These are phyloP conservation scores for Venturia oleaginea DNA, from an alignment of 2,329 filamentous ascomycete species.

Conservation along the genomic window DNA sequence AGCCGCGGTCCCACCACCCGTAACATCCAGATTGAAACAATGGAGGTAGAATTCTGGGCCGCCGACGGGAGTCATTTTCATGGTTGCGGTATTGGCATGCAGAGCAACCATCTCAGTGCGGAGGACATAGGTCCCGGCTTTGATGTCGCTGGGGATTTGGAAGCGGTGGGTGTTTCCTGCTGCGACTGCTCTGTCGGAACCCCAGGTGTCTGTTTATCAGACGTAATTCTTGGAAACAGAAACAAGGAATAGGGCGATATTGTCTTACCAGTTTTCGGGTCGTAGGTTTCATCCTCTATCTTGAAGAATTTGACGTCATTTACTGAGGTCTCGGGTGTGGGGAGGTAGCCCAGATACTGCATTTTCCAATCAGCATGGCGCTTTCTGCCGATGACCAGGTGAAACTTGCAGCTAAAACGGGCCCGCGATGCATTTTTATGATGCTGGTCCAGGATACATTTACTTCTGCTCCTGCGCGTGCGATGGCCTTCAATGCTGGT, in stretches of 20 bases:
- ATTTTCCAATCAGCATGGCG: too few relatives aligned
- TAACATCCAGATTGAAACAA: slow-evolving; percentile 42
- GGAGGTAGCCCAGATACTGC: neutral
- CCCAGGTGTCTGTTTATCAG: slow-evolving; percentile 24
- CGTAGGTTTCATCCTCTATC: neutral
- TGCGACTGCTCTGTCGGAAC: slow-evolving; percentile 25
- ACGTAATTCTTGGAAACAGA: too few relatives aligned
- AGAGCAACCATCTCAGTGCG: slow-evolving; percentile 45
- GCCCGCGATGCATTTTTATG: neutral
- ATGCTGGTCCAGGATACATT: neutral
- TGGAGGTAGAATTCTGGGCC: slow-evolving; percentile 42
- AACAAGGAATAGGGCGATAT: too few relatives aligned
- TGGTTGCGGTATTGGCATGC: slow-evolving; percentile 30
- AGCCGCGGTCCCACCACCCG: slow-evolving; percentile 31
- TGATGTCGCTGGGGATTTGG: slow-evolving; percentile 35
- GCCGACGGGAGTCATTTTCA: slow-evolving; percentile 26
- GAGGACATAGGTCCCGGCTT: slow-evolving; percentile 43
- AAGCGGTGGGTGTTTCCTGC: slow-evolving; percentile 41
- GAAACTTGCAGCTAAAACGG: neutral
- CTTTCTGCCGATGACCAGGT: neutral
- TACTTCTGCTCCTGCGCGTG: slow-evolving; percentile 1
- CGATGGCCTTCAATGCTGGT: neutral
- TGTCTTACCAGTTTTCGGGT: too few relatives aligned
- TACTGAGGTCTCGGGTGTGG: neutral
- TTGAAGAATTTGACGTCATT: slow-evolving; percentile 7